Base-by-base conservation (phyloP, 495 filamentous ascomycete genomes). In the Lasiosphaeria ovina region DNA sequence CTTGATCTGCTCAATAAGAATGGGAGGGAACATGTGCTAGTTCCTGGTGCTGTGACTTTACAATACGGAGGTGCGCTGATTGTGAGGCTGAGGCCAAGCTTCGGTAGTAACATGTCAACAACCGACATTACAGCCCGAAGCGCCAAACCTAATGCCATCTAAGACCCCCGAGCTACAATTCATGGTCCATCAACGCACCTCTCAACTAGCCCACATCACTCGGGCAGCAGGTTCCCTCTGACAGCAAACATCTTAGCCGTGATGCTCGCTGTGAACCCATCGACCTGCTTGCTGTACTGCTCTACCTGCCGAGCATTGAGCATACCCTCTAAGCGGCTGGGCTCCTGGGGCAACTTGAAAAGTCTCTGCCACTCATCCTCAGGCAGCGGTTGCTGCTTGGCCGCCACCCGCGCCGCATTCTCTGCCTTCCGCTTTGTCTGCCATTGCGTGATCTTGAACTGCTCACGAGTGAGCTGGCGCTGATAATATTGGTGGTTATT, bases 401-500 rank as follows among this genome's bases (percentile, higher is more conserved):
- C 88, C 12, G 91, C 85, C 51, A 84, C 80, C 35, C 95, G 84
- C 53, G 85, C 85, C 35, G 87, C 88, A 73, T 98, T 98, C 82
- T 98, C 95, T 31, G 90, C 86, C 79, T 94, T 93, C 64, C 94
- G 87, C 85, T 98, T 98, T 50, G 85, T 76, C 77, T 97, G 93
- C 94, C 94, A 98, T 57, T 89, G 85, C 45, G 89, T 87, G 69
- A 98, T 97, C 83, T 98, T 98, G 63, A 88, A 78, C 78, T 98
- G 95, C 81, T 98, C 94, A 54, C 94, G 90, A 32, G 87, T 88
- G n/a, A 97, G 81, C 68, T 95, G 92, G 57, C 94, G 86, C 78
- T 96, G 91, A 81, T 98, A 96, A 81, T 97, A 98, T 77, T 96
- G 92, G 79, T 91, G 90, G 82, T 98, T 98, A 84, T 98, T 98